Base-by-base conservation (phyloP, 352 stramenopile genomes). In the Hyaloperonospora arabidopsidis region DNA sequence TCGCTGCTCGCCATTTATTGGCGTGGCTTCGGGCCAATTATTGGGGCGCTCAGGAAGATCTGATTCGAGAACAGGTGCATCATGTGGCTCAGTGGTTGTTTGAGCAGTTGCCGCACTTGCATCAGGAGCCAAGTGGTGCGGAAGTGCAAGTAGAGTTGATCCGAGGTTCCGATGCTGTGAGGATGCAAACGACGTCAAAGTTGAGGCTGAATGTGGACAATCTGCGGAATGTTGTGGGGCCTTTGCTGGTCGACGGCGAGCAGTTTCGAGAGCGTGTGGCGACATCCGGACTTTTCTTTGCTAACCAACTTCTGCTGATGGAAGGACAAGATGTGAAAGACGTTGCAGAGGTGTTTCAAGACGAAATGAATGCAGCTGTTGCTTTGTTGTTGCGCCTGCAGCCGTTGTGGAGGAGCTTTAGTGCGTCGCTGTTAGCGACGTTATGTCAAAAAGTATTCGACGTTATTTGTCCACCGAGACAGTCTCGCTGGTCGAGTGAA, bases 11-110 rank as follows among this genome's bases (percentile, higher is more conserved):
- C 17, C 92, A 96, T 50, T 61, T 96, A 45, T 67, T 97, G 35
- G 73, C 84, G 34, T 97, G 91, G 74, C 82, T 96, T 52, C 73
- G 77, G 23, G 59, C 64, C 1, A 86, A 92, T 39, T 97, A 96
- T 68, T 97, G 92, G 92, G 65, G 59, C 52, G 70, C 72, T 47
- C 76, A 96, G 53, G 76, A 86, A 35, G 61, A 72, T 1, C 49
- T 72, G 11, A 56, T 93, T 44, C 64, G 68, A 29, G 38, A 21
- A 1, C 72, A 74, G 19, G 83, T 91, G 28, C 66, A 76, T 21
- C 62, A 68, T 14, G 53, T 79, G 12, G 70, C 54, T 11, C 58
- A 69, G 38, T 72, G 54, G 36, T 38, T 92, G 35, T 54, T 69
- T 18, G 8, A 58, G 10, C 62, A 66, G 28, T 47, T 72, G n/a